A percentile compares a stretch with the other conserved stretches of the same genome.
phyloP scores from a whole-genome alignment of 139 green algal species.

The Marvania coccoides region DNA sequence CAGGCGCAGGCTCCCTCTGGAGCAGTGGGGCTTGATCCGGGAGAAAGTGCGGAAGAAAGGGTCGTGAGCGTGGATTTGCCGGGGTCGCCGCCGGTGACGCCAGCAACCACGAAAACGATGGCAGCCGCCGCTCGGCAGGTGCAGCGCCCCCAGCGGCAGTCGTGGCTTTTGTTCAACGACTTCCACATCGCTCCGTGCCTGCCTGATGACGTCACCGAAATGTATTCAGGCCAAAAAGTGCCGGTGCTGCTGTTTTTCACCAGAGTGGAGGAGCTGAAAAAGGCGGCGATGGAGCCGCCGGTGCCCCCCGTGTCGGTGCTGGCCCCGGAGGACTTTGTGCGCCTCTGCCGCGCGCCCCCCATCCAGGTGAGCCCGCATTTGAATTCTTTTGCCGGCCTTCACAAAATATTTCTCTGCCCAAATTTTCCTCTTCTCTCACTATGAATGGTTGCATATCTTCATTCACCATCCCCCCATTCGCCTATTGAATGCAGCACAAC shows the following conservation, averaged over 20 bases:
- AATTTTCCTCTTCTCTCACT: no score
- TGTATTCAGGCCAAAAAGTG: conserved; percentile 70
- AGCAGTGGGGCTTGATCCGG: not conserved
- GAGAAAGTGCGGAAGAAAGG: no score
- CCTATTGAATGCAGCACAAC: conserved; percentile 11
- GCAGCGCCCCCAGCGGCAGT: not conserved
- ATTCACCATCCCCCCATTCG: not conserved
- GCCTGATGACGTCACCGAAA: conserved; percentile 32
- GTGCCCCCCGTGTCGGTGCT: conserved; percentile 34
- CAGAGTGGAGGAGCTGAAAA: conserved; percentile 18
- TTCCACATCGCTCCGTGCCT: conserved; percentile 49
- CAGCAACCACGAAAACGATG: not conserved
- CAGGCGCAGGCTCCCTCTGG: not conserved
- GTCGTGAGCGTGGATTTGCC: no score
- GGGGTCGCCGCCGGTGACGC: not conserved
- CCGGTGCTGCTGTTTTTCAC: conserved; percentile 81
- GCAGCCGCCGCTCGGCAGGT: not conserved
- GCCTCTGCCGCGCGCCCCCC: conserved; percentile 48
- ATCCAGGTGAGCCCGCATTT: conserved; percentile 37
- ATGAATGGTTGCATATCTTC: no score
- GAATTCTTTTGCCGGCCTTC: no score
- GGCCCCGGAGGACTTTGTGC: conserved; percentile 36
- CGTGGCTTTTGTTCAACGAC: conserved; percentile 91
- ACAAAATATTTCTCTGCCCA: no score
- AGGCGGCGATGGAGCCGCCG: not conserved